These are phyloP conservation scores for Tubosaeta sp. DNA, from an alignment of 768 basidiomycete species.

Conservation along the genomic window DNA sequence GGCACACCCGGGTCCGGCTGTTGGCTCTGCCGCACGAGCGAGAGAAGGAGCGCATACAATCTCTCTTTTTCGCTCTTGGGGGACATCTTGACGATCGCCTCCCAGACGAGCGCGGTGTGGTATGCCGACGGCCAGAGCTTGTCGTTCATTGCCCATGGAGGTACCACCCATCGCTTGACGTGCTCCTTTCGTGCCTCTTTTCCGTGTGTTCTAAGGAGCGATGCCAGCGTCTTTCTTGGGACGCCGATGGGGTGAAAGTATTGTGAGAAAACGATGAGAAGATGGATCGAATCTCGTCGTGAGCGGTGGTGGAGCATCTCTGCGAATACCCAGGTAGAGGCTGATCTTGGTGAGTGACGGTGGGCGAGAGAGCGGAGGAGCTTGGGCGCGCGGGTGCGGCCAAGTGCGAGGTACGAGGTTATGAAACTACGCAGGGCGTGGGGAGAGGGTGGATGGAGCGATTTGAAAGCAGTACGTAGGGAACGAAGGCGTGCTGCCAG, in stretches of 20 bases:
- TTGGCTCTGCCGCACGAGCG: conserved; percentile 11
- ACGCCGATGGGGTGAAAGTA: conserved; percentile 53
- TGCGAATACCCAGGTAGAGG: conserved; percentile 25
- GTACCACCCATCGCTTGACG: neutral
- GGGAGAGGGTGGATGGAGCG: conserved; percentile 20
- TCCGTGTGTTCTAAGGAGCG: conserved; percentile 10
- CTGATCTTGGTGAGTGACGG: conserved; percentile 22
- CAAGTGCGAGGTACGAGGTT: conserved; percentile 19
- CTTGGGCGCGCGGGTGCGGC: conserved; percentile 15
- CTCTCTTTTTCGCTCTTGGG: conserved; percentile 22
- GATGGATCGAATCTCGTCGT: conserved; percentile 10
- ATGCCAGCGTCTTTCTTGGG: conserved; percentile 33
- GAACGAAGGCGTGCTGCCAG: conserved; percentile 22
- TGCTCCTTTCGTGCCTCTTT: conserved; percentile 1
- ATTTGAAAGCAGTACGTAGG: conserved; percentile 23
- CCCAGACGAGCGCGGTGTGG: conserved; percentile 36
- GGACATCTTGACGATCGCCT: conserved; percentile 25
- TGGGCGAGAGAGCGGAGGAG: conserved; percentile 20
- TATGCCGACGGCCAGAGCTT: conserved; percentile 31
- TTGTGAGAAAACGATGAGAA: conserved; percentile 42
- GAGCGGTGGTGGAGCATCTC: conserved; percentile 28
- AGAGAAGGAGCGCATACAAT: conserved; percentile 46
- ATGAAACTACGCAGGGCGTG: conserved; percentile 15
- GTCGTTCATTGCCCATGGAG: conserved; percentile 1
- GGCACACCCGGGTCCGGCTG: neutral